Base-by-base conservation (phyloP, 2,329 filamentous ascomycete genomes). In the Septoria linicola region DNA sequence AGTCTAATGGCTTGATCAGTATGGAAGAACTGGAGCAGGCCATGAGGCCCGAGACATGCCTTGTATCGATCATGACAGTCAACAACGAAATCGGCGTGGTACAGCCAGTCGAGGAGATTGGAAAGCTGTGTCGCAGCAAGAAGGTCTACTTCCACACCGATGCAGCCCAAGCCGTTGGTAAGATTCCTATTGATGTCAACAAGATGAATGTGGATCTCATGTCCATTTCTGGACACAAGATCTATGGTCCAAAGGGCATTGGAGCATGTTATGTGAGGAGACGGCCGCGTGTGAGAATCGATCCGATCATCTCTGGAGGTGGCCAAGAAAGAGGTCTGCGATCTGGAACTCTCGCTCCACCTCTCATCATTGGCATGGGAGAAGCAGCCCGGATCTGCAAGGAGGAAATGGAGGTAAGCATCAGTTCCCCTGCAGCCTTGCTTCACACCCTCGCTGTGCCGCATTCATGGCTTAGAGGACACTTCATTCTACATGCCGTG, bases 41-140 rank as follows among this genome's bases (percentile, higher is more conserved):
- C 19, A 95, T 99, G 57, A 83, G 88, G 54, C 91, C 91, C 0
- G 91, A 97, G 54, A 99, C 93, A 11, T 85, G 83, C 36, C 76
- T 99, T 23, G 91, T 97, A 71, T 96, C 91, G 68, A 88, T 99
- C 72, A 99, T 99, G 93, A 85, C 93, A 1, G 93, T 99, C 66
- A 99, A 99, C 78, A 99, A 99, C 71, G 93, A 99, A 74, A 97
- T 99, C 65, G 93, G 93, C 66, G 93, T 99, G n/a, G 95, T 99
- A 52, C 93, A 99, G 72, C 93, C 93, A 1, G 74, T 99, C 52
- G 88, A 89, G 63, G 83, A 96, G 74, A 99, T 99, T 68, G 93
- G 93, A 66, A 87, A 86, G 72, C 77, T 99, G 11, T 99, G 93
- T 72, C 84, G 93, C 43, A 80, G 83, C 48, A 93, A 89, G 72